Base-by-base conservation (phyloP, 1,284 basidiomycete species). In the Uromyces viciae-fabae region DNA sequence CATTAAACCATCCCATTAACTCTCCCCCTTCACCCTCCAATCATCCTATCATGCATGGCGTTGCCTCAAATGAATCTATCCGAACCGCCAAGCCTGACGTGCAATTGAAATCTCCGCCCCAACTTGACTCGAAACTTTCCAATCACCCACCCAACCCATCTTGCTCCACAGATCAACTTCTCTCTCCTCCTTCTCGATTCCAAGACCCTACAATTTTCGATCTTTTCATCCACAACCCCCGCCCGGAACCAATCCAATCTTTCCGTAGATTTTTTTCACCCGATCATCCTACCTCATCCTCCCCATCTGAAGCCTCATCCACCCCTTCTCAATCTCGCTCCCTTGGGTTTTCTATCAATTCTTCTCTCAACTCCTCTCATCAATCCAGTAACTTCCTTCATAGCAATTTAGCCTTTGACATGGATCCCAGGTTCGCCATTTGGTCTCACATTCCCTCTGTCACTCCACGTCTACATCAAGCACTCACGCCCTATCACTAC, bases 391-490 rank as follows among this genome's bases (percentile, higher is more conserved):
- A n/a, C 22, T 46, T 46, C 36, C 36, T 58, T 15, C 28, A 62
- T 46, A 1, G 28, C 56, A 46, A 43, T 28, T 64, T 42, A 64
- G 17, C 73, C 38, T 64, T 36, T 9, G 28, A 43, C 25, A 91
- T 94, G 83, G 93, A 95, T 83, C 93, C 93, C 28, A 89, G 93
- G 0, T 94, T 94, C 84, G 92, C 93, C 38, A 91, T 94, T 22
- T 95, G 93, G 93, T 92, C 92, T 1, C 42, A 74, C 33, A 71
- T 36, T 33, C 54, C 68, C 9, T 25, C 78, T 22, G 40, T 33
- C 42, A 31, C 60, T 42, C 56, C 31, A 75, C 68, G n/a, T 68
- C 62, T 19, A 56, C 69, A 36, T 43, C 54, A 22, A n/a, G 40
- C 36, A 22, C 56, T 52, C 9, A 43, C 25, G 15, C 33, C 68